Evolutionary conservation across 768 basidiomycete species (phyloP).

Genomic region (Calocera viscosa): DNA sequence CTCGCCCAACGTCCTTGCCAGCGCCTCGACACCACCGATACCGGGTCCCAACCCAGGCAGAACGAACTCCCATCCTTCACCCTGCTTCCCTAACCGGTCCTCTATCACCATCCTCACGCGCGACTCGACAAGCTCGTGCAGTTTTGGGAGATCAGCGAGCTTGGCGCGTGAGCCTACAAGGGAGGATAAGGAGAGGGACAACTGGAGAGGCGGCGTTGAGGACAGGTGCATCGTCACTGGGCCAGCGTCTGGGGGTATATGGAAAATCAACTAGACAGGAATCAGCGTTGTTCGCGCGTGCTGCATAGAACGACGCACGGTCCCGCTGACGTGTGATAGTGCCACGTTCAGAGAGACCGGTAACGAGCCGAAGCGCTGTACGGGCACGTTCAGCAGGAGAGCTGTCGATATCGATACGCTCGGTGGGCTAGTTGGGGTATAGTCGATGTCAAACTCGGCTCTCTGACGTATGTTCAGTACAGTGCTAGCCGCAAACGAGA

Average conservation of each 20-base stretch:
- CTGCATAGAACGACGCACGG: slow-evolving; percentile 16
- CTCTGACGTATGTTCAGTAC: slow-evolving; percentile 36
- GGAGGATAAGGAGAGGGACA: slow-evolving; percentile 73
- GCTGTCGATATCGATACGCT: slow-evolving; percentile 64
- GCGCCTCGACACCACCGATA: not conserved
- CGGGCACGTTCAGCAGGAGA: slow-evolving; percentile 75
- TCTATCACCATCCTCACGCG: slow-evolving; percentile 52
- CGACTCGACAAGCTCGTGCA: slow-evolving; percentile 85
- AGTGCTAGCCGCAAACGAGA: slow-evolving; percentile 9
- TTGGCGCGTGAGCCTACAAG: slow-evolving; percentile 95
- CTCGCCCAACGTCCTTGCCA: not conserved
- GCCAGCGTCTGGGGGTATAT: slow-evolving; percentile 9
- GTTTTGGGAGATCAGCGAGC: slow-evolving; percentile 90
- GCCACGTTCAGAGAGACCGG: slow-evolving; percentile 73
- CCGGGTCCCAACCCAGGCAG: not conserved
- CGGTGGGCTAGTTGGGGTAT: slow-evolving; percentile 62
- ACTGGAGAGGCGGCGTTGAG: slow-evolving; percentile 46
- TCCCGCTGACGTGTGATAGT: slow-evolving; percentile 46
- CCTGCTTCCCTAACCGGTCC: slow-evolving; percentile 12
- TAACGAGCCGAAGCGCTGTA: slow-evolving; percentile 65
- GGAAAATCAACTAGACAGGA: slow-evolving; percentile 7
- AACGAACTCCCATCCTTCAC: not conserved
- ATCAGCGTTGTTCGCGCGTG: slow-evolving; percentile 11
- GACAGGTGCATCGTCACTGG: slow-evolving; percentile 59
- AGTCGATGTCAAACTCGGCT: slow-evolving; percentile 71